Evolutionary conservation across 805 yeast species (phyloP).

Genomic region (Candida chilensis): DNA sequence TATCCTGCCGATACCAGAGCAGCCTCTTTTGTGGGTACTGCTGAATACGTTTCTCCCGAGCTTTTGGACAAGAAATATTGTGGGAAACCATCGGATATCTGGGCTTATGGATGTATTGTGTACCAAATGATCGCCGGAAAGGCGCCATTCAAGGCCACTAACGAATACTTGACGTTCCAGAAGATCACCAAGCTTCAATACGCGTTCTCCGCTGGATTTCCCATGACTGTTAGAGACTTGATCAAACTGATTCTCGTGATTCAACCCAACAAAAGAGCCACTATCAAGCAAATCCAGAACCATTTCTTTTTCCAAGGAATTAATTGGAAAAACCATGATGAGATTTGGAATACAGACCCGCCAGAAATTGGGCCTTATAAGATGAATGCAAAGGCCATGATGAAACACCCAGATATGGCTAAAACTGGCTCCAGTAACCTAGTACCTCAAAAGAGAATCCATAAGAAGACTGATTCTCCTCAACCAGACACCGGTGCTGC

Average conservation of each 20-base stretch:
- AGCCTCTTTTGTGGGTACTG: constrained; percentile 93
- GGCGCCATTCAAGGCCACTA: constrained; percentile 78
- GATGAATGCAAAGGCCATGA: constrained; percentile 71
- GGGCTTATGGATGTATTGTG: constrained; percentile 55
- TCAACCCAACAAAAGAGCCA: constrained; percentile 55
- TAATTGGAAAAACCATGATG: constrained; percentile 42
- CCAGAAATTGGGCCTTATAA: constrained; percentile 69
- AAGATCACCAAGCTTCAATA: constrained; percentile 72
- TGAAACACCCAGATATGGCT: constrained; percentile 52
- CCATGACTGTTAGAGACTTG: constrained; percentile 61
- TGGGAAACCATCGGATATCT: constrained; percentile 50
- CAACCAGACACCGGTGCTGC: constrained; percentile 3
- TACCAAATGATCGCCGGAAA: constrained; percentile 59
- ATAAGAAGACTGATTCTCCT: constrained; percentile 2
- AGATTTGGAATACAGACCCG: constrained; percentile 49
- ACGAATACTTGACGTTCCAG: constrained; percentile 75
- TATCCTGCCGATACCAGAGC: constrained; percentile 66
- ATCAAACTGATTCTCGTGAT: constrained; percentile 59
- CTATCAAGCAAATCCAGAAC: constrained; percentile 44
- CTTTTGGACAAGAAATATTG: constrained; percentile 62
- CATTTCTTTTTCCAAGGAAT: constrained; percentile 56
- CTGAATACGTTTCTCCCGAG: constrained; percentile 87
- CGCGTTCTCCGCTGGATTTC: constrained; percentile 83
- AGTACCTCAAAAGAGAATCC: no score
- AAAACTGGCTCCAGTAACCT: constrained; percentile 4